Evolutionary conservation across 2,329 filamentous ascomycete species (phyloP).

Genomic region (Talaromyces islandicus): DNA sequence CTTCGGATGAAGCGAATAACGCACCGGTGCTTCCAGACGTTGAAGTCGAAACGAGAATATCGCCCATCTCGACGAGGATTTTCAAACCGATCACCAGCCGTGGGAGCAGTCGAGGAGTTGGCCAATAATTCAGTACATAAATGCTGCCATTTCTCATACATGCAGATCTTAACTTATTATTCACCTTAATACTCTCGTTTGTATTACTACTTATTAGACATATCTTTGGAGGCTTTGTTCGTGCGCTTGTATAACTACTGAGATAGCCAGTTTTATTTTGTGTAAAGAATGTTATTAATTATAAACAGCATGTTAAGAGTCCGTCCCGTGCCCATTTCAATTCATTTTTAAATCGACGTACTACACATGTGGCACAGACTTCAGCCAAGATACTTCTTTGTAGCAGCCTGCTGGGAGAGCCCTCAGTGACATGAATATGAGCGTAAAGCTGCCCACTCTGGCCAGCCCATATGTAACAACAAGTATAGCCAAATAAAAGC

Average conservation of each 20-base stretch:
- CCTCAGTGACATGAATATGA: slow-evolving; percentile 11
- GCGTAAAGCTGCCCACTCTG: slow-evolving; percentile 7
- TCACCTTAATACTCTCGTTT: not conserved
- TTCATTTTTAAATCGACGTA: not conserved
- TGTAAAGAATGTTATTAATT: not conserved
- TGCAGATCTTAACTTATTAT: not conserved
- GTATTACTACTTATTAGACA: not conserved
- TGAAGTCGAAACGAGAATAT: slow-evolving; percentile 10
- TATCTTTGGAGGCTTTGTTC: not conserved
- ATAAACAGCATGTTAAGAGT: not conserved
- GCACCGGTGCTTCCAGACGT: slow-evolving; percentile 5
- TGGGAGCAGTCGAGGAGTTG: not conserved
- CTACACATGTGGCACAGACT: slow-evolving; percentile 11
- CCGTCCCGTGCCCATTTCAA: not conserved
- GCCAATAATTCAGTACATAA: not conserved
- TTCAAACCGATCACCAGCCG: not conserved
- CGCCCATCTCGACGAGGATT: slow-evolving; percentile 7
- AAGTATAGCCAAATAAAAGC: not conserved
- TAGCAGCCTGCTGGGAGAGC: slow-evolving; percentile 11
- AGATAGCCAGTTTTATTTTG: not conserved
- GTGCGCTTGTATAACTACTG: not conserved
- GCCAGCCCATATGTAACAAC: not conserved
- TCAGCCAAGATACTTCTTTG: slow-evolving; percentile 7
- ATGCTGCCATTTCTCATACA: not conserved
- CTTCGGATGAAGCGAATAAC: not conserved